Percentiles rank a stretch among this genome's conserved stretches.
Conservation (phyloP, 129 eudicot genomes). For the Pseudognaphalium luteoalbum region DNA sequence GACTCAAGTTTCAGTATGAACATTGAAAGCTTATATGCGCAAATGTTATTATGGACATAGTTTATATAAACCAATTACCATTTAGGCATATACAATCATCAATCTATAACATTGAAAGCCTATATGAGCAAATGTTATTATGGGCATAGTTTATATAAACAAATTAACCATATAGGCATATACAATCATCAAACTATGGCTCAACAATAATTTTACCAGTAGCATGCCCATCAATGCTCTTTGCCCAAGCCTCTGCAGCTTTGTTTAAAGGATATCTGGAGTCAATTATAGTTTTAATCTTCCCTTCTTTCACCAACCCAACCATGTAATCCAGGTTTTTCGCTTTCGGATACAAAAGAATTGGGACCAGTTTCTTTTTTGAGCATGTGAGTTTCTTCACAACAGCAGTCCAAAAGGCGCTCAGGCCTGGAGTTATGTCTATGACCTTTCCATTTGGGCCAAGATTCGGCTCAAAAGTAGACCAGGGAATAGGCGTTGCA, state of each 20-base stretch:
- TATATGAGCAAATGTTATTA: neutral
- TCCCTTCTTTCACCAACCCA: slow-evolving; percentile 67
- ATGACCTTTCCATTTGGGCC: slow-evolving; percentile 62
- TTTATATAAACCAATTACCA: neutral
- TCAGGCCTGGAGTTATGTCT: slow-evolving; percentile 56
- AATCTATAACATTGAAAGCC: slow-evolving; percentile 4
- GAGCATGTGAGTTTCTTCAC: slow-evolving; percentile 67
- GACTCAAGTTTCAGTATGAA: too few species aligned
- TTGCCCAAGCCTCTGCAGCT: slow-evolving; percentile 81
- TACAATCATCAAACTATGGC: slow-evolving; percentile 35
- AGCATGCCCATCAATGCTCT: slow-evolving; percentile 82
- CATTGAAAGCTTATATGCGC: neutral
- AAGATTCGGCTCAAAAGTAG: slow-evolving; percentile 69
- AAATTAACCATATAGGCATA: neutral
- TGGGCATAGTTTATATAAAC: neutral
- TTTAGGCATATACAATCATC: slow-evolving; percentile 4
- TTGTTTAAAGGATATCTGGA: slow-evolving; percentile 56
- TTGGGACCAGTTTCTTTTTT: slow-evolving; percentile 65
- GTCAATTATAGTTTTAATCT: slow-evolving; percentile 62
- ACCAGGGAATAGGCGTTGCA: slow-evolving; percentile 62
- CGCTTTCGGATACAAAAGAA: slow-evolving; percentile 50
- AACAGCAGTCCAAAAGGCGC: slow-evolving; percentile 58
- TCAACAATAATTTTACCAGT: slow-evolving; percentile 76
- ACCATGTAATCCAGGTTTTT: slow-evolving; percentile 61
- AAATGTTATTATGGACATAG: neutral